Evolutionary conservation across 2,329 filamentous ascomycete species (phyloP).

Genomic region (Fusarium lyarnte): DNA sequence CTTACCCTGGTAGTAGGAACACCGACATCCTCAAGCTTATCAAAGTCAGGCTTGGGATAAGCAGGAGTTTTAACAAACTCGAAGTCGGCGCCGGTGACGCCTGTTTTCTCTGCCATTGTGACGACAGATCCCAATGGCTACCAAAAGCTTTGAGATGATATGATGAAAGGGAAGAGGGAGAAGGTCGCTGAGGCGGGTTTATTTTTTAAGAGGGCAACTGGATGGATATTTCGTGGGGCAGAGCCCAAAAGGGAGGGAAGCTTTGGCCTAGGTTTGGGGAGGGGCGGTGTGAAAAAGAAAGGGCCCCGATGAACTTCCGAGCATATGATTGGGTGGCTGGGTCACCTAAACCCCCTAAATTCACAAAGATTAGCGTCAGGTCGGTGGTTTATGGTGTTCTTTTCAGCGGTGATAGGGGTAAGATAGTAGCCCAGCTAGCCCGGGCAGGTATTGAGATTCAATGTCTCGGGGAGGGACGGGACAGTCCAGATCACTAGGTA

Average conservation of each 20-base stretch:
- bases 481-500: background rate
- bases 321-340: conserved; percentile 10
- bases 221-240: conserved; percentile 34
- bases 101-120: conserved; percentile 49
- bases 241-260: conserved; percentile 27
- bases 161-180: conserved; percentile 21
- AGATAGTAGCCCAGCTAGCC: background rate
- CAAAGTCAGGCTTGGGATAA: conserved; percentile 66
- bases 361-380: conserved; percentile 20
- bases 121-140: conserved; percentile 43
- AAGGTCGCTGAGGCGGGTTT: conserved; percentile 23
- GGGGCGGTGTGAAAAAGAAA: conserved; percentile 35
- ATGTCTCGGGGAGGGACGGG: conserved; percentile 11
- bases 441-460: background rate
- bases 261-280: conserved; percentile 25
- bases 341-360: background rate
- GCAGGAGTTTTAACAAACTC: conserved; percentile 56
- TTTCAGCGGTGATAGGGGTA: conserved; percentile 19
- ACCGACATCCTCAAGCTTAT: conserved; percentile 69
- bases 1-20: conserved; percentile 54
- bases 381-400: conserved; percentile 30
- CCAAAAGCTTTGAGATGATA: conserved; percentile 30
- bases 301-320: background rate
- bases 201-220: conserved; percentile 28
- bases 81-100: conserved; percentile 50